Percentiles rank a stretch among this genome's conserved stretches.
Conservation (phyloP, 2,329 filamentous ascomycete species). For the Apiospora koreana region DNA sequence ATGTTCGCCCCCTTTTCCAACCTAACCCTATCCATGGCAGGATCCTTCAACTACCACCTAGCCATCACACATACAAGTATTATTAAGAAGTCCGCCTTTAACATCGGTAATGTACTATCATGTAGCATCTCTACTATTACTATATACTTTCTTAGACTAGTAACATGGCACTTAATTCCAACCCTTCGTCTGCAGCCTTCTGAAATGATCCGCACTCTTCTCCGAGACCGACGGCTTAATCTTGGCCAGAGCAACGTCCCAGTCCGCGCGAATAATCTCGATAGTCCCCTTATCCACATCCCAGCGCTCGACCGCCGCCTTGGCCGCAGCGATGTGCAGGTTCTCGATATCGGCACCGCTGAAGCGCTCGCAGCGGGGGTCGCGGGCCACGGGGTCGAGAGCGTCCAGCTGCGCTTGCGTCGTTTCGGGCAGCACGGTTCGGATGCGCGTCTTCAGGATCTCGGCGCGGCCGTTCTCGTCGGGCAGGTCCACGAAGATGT, state of each 20-base stretch:
- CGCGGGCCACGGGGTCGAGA: conserved; percentile 66
- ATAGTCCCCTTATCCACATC: conserved; percentile 11
- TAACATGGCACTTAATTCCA: background rate
- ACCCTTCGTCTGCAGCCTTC: background rate
- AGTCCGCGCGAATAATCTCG: conserved; percentile 44
- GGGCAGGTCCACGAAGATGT: conserved; percentile 88
- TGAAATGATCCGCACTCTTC: conserved; percentile 15
- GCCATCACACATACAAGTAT: too few species aligned
- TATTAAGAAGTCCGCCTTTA: too few species aligned
- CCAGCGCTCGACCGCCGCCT: conserved; percentile 28
- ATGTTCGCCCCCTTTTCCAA: too few species aligned
- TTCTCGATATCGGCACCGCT: conserved; percentile 68
- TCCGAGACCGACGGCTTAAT: conserved; percentile 53
- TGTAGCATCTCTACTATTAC: background rate
- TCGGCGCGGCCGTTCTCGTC: conserved; percentile 77
- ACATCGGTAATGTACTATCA: too few species aligned
- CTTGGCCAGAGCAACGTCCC: conserved; percentile 52
- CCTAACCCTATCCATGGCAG: too few species aligned
- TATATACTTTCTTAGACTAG: background rate
- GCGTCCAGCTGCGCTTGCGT: conserved; percentile 34
- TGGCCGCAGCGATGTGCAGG: conserved; percentile 38
- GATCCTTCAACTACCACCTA: too few species aligned
- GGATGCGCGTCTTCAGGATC: conserved; percentile 70
- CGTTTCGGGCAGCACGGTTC: conserved; percentile 26
- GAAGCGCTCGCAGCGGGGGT: conserved; percentile 71